Evolutionary conservation across 192 early-diverging fungal species (phyloP).

Genomic region (Coemansia sp.): DNA sequence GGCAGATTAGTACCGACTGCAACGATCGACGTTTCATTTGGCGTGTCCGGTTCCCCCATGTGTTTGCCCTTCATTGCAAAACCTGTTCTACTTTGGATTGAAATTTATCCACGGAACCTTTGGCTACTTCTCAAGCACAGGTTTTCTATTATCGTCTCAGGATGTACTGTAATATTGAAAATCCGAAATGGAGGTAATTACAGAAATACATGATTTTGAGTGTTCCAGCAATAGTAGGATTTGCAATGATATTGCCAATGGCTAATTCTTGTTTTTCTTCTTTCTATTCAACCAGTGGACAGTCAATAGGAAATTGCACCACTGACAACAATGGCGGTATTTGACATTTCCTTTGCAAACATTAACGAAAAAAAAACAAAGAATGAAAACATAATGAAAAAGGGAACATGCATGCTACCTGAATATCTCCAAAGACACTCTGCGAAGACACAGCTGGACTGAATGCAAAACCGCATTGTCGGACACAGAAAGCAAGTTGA

Average conservation of each 20-base stretch:
- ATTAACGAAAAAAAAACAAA: not conserved
- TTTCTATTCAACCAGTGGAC: too few species aligned
- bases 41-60: not conserved
- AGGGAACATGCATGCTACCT: conserved; percentile 10
- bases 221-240: too few species aligned
- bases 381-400: conserved; percentile 8
- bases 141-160: too few species aligned
- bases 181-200: too few species aligned
- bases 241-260: too few species aligned
- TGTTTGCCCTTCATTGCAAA: not conserved
- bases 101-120: not conserved
- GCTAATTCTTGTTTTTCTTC: too few species aligned
- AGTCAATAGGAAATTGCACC: too few species aligned
- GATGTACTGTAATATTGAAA: too few species aligned
- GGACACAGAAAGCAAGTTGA: conserved; percentile 25
- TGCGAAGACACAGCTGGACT: conserved; percentile 31
- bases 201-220: too few species aligned
- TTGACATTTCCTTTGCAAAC: too few species aligned
- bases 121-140: too few species aligned
- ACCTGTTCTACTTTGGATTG: not conserved
- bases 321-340: too few species aligned
- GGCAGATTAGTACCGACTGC: not conserved
- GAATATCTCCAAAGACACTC: conserved; percentile 26
- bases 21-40: not conserved
- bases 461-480: conserved; percentile 13